These are phyloP conservation scores for Ophiostoma triangulosporum DNA, from an alignment of 2,329 filamentous ascomycete species.

Conservation along the genomic window DNA sequence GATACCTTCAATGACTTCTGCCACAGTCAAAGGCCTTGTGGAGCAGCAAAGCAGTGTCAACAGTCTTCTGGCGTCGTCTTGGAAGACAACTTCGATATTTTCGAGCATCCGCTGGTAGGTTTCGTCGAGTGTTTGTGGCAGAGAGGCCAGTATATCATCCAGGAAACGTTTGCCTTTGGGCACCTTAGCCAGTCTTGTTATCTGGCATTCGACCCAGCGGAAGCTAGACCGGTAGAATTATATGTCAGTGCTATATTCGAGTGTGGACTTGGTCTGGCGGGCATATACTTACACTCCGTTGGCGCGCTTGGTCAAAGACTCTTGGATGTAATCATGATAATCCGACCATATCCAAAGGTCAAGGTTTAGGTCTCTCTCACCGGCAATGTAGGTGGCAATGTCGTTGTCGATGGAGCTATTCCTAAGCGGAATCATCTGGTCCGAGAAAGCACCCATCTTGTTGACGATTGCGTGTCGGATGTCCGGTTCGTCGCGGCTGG, in stretches of 20 bases:
- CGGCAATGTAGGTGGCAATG: neutral
- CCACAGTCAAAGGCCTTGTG: slow-evolving; percentile 5
- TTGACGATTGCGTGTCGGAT: slow-evolving; percentile 17
- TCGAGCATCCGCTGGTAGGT: neutral
- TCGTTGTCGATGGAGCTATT: neutral
- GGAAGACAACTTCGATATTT: neutral
- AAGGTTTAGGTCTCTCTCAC: neutral
- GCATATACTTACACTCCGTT: neutral
- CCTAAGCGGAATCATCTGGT: slow-evolving; percentile 13
- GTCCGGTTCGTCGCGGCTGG: slow-evolving; percentile 21
- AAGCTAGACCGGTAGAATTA: neutral
- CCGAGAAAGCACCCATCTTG: too few relatives aligned
- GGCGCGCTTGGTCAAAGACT: neutral
- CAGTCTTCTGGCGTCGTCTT: slow-evolving; percentile 6
- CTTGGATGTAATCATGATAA: neutral
- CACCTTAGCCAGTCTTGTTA: neutral
- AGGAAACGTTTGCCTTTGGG: neutral
- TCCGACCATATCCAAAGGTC: neutral
- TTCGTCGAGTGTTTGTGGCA: neutral
- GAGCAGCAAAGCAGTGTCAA: slow-evolving; percentile 10
- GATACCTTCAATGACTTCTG: slow-evolving; percentile 12
- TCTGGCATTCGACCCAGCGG: neutral
- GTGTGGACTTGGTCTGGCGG: neutral
- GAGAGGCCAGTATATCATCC: neutral
- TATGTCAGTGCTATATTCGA: neutral